Conservation (phyloP, 108 stramenopile species). For the Chaetoceros muelleri region DNA sequence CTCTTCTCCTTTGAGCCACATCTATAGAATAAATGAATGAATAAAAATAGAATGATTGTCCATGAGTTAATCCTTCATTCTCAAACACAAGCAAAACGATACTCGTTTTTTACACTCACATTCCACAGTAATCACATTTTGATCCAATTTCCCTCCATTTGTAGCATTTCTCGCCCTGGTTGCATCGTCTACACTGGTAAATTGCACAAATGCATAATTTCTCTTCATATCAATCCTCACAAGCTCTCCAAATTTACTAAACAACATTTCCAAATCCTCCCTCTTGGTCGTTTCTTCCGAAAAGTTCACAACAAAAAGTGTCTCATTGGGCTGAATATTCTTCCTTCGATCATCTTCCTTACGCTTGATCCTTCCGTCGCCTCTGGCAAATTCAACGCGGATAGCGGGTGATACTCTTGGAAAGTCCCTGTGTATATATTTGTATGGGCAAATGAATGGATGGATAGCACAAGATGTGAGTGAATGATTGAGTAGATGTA, state of each 20-base stretch:
- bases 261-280: slow-evolving; percentile 76
- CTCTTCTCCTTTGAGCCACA: slow-evolving; percentile 21
- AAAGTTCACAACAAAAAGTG: slow-evolving; percentile 81
- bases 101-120: slow-evolving; percentile 61
- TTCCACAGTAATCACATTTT: slow-evolving; percentile 76
- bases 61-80: slow-evolving; percentile 17
- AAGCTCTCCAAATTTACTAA: slow-evolving; percentile 52
- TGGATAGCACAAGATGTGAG: not conserved
- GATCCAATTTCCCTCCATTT: slow-evolving; percentile 80
- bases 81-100: slow-evolving; percentile 11
- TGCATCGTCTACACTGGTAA: slow-evolving; percentile 65
- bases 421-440: slow-evolving; percentile 58
- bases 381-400: slow-evolving; percentile 79
- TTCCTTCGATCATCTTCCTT: slow-evolving; percentile 87
- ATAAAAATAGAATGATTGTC: slow-evolving; percentile 19
- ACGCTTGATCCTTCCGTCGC: slow-evolving; percentile 81
- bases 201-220: slow-evolving; percentile 89
- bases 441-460: slow-evolving; percentile 1
- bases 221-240: slow-evolving; percentile 83
- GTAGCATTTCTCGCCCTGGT: slow-evolving; percentile 65
- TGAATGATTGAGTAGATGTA: not conserved
- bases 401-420: slow-evolving; percentile 55
- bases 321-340: slow-evolving; percentile 67
- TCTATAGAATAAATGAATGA: slow-evolving; percentile 16
- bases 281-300: slow-evolving; percentile 77